Evolutionary conservation across 139 green algal genomes (phyloP).

Genomic region (Coelastrella sp.): DNA sequence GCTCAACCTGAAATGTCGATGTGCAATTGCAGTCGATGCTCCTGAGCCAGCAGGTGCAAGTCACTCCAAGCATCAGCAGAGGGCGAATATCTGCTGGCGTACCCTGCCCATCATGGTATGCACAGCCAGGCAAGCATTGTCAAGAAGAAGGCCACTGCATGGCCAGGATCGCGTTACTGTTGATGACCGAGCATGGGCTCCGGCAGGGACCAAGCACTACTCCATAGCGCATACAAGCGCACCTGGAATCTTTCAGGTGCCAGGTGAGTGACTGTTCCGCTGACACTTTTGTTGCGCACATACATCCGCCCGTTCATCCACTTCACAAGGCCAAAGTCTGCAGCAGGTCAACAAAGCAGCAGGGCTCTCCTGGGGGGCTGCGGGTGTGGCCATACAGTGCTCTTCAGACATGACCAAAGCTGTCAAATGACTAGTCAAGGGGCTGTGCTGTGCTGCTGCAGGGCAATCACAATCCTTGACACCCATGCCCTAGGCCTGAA

Average conservation of each 20-base stretch:
- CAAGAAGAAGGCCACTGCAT: too few species aligned
- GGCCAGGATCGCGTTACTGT: background rate
- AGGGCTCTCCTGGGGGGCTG: too few species aligned
- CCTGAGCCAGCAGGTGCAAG: too few species aligned
- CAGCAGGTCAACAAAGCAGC: background rate
- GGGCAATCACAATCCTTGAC: background rate
- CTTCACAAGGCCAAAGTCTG: background rate
- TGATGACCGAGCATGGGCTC: background rate
- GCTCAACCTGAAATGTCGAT: background rate
- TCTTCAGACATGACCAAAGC: background rate
- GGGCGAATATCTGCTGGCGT: too few species aligned
- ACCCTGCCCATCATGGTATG: too few species aligned
- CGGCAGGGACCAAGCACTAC: background rate
- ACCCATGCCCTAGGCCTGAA: background rate
- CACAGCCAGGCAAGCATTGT: too few species aligned
- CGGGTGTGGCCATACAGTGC: background rate
- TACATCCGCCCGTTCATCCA: background rate
- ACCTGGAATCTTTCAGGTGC: background rate
- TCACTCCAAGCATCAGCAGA: too few species aligned
- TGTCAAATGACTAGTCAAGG: background rate
- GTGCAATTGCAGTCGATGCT: background rate
- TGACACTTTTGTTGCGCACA: background rate
- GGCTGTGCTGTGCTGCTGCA: background rate
- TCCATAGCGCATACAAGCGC: background rate
- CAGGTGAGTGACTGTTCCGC: conserved; percentile 1